phyloP scores from a whole-genome alignment of 495 filamentous ascomycete species.

The Tuber calosporum region DNA sequence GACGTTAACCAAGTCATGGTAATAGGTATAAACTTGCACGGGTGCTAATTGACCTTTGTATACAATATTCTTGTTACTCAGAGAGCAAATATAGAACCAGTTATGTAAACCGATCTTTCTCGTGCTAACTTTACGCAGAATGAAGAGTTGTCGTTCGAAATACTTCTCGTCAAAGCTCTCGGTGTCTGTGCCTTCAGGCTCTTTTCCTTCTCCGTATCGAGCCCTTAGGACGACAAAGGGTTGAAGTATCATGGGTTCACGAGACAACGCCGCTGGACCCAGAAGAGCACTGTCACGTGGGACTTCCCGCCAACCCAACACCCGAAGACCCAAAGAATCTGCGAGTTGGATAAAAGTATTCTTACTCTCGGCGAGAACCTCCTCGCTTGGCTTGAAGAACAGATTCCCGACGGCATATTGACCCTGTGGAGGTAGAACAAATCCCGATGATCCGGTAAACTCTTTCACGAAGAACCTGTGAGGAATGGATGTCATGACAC shows the following conservation, averaged over 20 bases:
- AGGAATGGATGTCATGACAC: conserved; percentile 98
- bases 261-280: conserved; percentile 83
- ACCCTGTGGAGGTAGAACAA: conserved; percentile 76
- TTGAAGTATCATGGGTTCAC: conserved; percentile 91
- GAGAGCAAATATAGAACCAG: conserved; percentile 98
- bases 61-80: conserved; percentile 98
- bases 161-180: conserved; percentile 72
- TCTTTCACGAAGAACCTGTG: conserved; percentile 99
- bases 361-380: conserved; percentile 79
- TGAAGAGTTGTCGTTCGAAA: conserved; percentile 90
- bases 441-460: conserved; percentile 80
- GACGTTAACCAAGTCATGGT: conserved; percentile 92
- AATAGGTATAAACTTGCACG: conserved; percentile 98
- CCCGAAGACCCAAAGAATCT: conserved; percentile 74
- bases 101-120: conserved; percentile 92
- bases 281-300: conserved; percentile 87
- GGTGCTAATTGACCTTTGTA: conserved; percentile 98
- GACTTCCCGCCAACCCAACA: conserved; percentile 94
- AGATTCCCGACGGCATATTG: conserved; percentile 97
- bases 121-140: conserved; percentile 89
- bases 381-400: conserved; percentile 95
- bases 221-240: conserved; percentile 87
- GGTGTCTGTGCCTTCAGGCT: conserved; percentile 70
- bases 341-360: conserved; percentile 86
- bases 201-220: conserved; percentile 77